phyloP scores from a whole-genome alignment of 768 basidiomycete species.

The Amanita rubescens region DNA sequence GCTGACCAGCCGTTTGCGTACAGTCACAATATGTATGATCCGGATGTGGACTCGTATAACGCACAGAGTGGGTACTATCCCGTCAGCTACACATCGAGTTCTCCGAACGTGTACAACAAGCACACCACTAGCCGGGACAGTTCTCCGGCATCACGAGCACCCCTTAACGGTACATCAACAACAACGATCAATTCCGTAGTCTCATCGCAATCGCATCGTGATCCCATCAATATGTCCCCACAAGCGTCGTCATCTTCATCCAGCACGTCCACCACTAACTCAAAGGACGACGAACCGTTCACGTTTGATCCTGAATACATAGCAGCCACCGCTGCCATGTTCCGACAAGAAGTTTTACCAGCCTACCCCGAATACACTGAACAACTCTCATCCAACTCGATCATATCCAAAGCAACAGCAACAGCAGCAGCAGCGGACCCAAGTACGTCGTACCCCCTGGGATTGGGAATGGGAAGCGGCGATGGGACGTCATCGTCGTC shows the following conservation, averaged over 20 bases:
- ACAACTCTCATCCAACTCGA: too few relatives aligned
- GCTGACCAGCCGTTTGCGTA: neutral
- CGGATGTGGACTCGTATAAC: neutral
- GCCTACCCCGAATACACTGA: constrained; percentile 24
- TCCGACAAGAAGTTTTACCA: constrained; percentile 26
- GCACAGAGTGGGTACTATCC: neutral
- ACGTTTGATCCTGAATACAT: constrained; percentile 29
- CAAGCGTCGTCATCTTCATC: neutral
- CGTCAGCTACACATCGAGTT: neutral
- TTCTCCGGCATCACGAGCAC: neutral
- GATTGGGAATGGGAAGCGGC: too few relatives aligned
- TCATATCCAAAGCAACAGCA: too few relatives aligned
- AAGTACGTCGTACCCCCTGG: too few relatives aligned
- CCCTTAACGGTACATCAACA: neutral
- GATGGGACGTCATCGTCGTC: too few relatives aligned
- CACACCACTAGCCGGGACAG: neutral
- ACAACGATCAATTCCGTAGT: neutral
- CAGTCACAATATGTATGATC: neutral
- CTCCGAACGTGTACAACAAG: neutral
- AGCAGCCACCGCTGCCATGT: constrained; percentile 26
- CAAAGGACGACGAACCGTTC: constrained; percentile 29
- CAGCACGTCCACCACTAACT: constrained; percentile 8
- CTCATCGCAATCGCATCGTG: neutral
- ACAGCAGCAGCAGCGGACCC: too few relatives aligned
- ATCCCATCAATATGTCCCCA: neutral